These are phyloP conservation scores for Alternaria incomplexa DNA, from an alignment of 2,329 filamentous ascomycete species.

Conservation along the genomic window DNA sequence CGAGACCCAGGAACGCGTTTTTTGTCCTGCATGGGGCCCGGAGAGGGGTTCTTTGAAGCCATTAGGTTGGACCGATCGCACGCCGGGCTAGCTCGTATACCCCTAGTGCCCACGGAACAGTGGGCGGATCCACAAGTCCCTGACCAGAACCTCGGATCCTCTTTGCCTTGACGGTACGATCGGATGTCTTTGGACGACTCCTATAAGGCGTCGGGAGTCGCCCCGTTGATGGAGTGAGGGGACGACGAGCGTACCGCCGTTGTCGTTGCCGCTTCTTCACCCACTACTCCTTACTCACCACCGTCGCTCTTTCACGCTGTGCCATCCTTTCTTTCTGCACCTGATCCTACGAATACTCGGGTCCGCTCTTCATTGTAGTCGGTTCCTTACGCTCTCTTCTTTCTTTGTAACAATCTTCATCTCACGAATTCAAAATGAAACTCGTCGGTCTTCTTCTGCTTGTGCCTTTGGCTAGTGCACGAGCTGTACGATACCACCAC, in stretches of 20 bases:
- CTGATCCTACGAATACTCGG: background rate
- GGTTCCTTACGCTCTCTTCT: background rate
- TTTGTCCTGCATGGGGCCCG: background rate
- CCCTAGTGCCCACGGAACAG: background rate
- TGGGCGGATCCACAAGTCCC: background rate
- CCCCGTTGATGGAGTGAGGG: background rate
- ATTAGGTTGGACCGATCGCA: background rate
- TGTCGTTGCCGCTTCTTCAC: background rate
- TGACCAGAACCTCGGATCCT: background rate
- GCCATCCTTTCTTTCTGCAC: background rate
- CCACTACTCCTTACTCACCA: background rate
- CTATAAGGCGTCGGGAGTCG: background rate
- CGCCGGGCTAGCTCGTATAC: background rate
- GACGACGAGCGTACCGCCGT: background rate
- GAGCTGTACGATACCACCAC: conserved; percentile 3
- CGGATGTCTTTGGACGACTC: background rate
- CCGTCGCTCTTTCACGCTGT: background rate
- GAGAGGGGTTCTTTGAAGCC: background rate
- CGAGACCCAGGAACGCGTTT: background rate
- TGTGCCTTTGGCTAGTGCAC: conserved; percentile 17
- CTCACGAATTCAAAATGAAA: conserved; percentile 9
- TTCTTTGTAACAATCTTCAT: background rate
- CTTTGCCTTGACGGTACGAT: background rate
- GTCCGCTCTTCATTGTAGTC: background rate
- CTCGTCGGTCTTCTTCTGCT: conserved; percentile 4